These are phyloP conservation scores for Monilinia aucupariae DNA, from an alignment of 2,329 filamentous ascomycete genomes.

Conservation along the genomic window DNA sequence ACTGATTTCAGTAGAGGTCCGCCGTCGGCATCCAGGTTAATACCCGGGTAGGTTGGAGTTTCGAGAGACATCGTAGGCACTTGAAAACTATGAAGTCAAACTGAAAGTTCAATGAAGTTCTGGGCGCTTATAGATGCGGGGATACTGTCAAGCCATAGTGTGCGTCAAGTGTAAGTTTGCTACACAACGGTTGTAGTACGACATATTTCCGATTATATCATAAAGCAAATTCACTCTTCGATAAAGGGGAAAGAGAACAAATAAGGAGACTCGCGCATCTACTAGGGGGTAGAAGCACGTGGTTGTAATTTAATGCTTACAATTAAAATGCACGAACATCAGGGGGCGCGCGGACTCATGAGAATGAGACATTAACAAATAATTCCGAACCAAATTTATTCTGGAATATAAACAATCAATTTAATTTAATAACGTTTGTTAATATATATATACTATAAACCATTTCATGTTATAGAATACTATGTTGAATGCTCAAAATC, in stretches of 20 bases:
- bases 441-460: too few species aligned
- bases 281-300: not conserved
- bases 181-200: not conserved
- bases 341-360: too few species aligned
- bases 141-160: not conserved
- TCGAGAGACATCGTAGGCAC: not conserved
- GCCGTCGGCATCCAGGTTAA: constrained; percentile 1
- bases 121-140: not conserved
- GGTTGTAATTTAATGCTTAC: not conserved
- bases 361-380: too few species aligned
- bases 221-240: not conserved
- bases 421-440: too few species aligned
- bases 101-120: not conserved
- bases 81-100: not conserved
- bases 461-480: too few species aligned
- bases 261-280: not conserved
- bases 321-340: not conserved
- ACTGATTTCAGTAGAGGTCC: constrained; percentile 1
- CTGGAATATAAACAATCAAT: too few species aligned
- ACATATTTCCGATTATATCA: not conserved
- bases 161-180: not conserved
- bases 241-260: not conserved
- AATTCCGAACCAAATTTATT: too few species aligned
- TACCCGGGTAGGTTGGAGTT: constrained; percentile 5
- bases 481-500: too few species aligned